phyloP scores from a whole-genome alignment of 495 filamentous ascomycete genomes.

The Penicillium coprophilum region DNA sequence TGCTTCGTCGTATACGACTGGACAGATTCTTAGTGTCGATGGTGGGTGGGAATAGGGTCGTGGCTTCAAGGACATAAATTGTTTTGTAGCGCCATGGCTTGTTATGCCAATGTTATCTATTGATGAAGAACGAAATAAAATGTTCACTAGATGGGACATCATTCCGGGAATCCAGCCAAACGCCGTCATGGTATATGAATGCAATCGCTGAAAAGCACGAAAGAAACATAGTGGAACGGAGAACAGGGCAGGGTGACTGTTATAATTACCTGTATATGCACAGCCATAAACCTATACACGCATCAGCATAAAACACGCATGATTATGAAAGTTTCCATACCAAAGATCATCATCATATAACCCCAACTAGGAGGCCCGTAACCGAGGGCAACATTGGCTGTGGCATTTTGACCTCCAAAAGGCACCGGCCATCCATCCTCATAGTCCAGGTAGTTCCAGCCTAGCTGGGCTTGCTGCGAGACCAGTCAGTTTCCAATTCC shows the following conservation, averaged over 20 bases:
- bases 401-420: constrained; percentile 8
- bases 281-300: constrained; percentile 22
- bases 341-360: constrained; percentile 6
- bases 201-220: constrained; percentile 7
- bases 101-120: background rate
- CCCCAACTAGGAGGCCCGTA: constrained; percentile 11
- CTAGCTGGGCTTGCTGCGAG: constrained; percentile 44
- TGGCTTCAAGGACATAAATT: background rate
- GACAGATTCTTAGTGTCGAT: constrained; percentile 44
- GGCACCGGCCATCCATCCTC: constrained; percentile 45
- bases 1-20: constrained; percentile 55
- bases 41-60: constrained; percentile 32
- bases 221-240: background rate
- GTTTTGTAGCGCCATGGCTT: background rate
- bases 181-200: constrained; percentile 16
- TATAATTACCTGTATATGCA: constrained; percentile 18
- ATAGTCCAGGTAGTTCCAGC: constrained; percentile 47
- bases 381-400: constrained; percentile 2
- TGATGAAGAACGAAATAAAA: background rate
- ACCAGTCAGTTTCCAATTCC: constrained; percentile 4
- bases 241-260: background rate
- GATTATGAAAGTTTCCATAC: constrained; percentile 2
- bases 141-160: constrained; percentile 3
- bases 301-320: background rate
- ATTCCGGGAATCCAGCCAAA: constrained; percentile 1